Evolutionary conservation across 768 basidiomycete species (phyloP).

Genomic region (Lepiota venenata): DNA sequence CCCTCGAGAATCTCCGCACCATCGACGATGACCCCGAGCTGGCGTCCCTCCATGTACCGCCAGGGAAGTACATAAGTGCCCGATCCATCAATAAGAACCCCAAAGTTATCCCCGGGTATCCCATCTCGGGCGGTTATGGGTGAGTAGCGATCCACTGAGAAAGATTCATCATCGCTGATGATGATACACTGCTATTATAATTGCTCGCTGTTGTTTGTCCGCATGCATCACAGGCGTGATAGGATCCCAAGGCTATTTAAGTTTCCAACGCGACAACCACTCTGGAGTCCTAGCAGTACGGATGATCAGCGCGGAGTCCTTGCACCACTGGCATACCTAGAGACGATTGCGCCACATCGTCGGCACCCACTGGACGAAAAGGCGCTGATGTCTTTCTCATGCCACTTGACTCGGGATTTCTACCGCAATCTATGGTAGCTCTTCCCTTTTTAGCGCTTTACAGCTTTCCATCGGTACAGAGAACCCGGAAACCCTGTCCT

Average conservation of each 20-base stretch:
- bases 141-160: not conserved
- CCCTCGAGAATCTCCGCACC: constrained; percentile 50
- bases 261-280: constrained; percentile 4
- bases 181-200: not conserved
- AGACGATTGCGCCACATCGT: constrained; percentile 53
- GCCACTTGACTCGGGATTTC: constrained; percentile 14
- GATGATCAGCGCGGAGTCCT: constrained; percentile 25
- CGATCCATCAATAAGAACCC: constrained; percentile 34
- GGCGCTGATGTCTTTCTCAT: constrained; percentile 58
- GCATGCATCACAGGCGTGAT: not conserved
- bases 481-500: not conserved
- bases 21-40: constrained; percentile 60
- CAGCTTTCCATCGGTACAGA: not conserved
- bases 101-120: constrained; percentile 29
- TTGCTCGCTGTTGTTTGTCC: not conserved
- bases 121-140: not conserved
- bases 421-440: not conserved
- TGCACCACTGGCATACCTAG: constrained; percentile 63
- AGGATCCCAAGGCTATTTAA: constrained; percentile 6
- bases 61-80: constrained; percentile 62
- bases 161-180: constrained; percentile 7
- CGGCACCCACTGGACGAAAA: constrained; percentile 72
- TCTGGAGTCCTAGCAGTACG: constrained; percentile 13
- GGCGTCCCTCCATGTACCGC: constrained; percentile 50
- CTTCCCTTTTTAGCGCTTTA: not conserved